Conservation (phyloP, 1,139 yeast species). For the Debaryomyces subglobosus region DNA sequence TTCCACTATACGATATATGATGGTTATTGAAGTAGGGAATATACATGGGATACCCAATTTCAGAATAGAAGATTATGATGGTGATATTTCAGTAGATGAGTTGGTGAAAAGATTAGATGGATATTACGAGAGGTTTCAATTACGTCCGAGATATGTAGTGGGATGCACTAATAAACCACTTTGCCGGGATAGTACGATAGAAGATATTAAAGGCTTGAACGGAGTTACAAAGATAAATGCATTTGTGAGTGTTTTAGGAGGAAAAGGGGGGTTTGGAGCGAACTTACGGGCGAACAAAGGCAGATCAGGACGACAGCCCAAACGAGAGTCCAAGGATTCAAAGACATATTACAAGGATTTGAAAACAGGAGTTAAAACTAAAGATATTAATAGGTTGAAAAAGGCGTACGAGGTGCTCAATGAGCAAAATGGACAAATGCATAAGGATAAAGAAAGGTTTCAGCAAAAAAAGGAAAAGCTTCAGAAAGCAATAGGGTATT, state of each 20-base stretch:
- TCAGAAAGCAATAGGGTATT: slow-evolving; percentile 9
- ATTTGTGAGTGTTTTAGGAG: slow-evolving; percentile 28
- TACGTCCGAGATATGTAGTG: slow-evolving; percentile 3
- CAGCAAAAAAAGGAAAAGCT: slow-evolving; percentile 16
- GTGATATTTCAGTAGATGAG: not conserved
- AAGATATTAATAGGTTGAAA: slow-evolving; percentile 17
- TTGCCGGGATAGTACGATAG: not conserved
- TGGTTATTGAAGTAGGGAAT: slow-evolving; percentile 2
- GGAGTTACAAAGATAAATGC: not conserved
- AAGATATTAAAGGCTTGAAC: not conserved
- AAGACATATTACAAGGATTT: slow-evolving; percentile 28
- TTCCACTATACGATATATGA: not conserved
- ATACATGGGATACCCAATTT: not conserved
- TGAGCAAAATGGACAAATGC: slow-evolving; percentile 16
- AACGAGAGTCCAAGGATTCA: slow-evolving; percentile 37
- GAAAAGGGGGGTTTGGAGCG: slow-evolving; percentile 56
- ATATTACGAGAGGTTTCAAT: not conserved
- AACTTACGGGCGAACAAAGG: slow-evolving; percentile 33
- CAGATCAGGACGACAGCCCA: slow-evolving; percentile 12
- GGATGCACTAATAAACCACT: slow-evolving; percentile 2
- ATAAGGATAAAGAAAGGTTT: slow-evolving; percentile 33
- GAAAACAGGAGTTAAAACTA: slow-evolving; percentile 23
- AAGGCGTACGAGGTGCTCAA: slow-evolving; percentile 15
- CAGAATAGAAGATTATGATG: not conserved
- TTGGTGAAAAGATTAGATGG: not conserved